Evolutionary conservation across 441 rosid genomes (phyloP), one percentile per base, ranked within the genome.

Genomic region (Croton setiger): DNA sequence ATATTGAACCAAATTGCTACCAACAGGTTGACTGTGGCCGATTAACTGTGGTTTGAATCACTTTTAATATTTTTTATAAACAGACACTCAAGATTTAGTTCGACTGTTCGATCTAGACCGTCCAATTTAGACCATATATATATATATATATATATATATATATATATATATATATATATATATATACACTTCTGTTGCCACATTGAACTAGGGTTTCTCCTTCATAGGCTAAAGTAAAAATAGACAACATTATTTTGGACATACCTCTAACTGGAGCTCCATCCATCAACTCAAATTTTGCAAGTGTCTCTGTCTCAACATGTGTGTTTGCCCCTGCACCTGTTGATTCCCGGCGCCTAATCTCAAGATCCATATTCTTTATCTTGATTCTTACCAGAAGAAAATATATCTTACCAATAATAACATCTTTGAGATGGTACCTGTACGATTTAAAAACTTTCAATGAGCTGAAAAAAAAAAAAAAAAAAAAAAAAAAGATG

Each of bases 201-300:
- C 11, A 5, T 41, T 60, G 52, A 15, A 14, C 37, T 10, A 53
- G 18, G 31, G 31, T 27, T 27, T 27, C 31, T 27, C 31, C 31
- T 27, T 27, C 31, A 27, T 27, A 1, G 31, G 31, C 31, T 27
- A 27, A 27, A 27, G 31, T 27, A 27, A 27, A 27, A 27, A 27
- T 27, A 27, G 2, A 0, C 31, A 27, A 27, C 31, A 27, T 27
- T 27, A 55, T 20, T 44, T 27, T 6, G 31, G 59, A 44, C 75
- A 55, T 83, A 93, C 98, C 98, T 89, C 97, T 85, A 63, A 93
- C 94, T 0, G 98, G 98, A 77, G 96, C 96, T 48, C 98, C 97
- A 79, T 93, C 98, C 97, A 93, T 93, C 76, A 93, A 73, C 80
- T 91, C 98, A 73, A 87, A 93, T 74, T 93, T 93, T 54, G 98